These are phyloP conservation scores for Ceratopteris richardii DNA, from an alignment of 75 land plant species.

Conservation along the genomic window DNA sequence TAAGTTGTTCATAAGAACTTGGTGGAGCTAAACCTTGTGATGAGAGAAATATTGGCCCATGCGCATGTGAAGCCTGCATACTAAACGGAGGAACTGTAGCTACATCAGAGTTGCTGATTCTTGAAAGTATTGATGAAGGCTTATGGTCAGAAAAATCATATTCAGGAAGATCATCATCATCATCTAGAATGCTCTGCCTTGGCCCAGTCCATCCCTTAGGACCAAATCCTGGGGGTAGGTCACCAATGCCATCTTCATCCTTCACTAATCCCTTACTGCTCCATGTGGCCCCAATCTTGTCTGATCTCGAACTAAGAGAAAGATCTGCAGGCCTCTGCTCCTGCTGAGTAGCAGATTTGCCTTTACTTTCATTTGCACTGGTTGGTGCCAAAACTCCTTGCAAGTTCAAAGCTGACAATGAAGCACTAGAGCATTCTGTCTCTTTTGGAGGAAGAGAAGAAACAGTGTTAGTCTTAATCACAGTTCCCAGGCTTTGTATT, in stretches of 20 bases:
- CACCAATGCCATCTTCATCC: conserved; percentile 39
- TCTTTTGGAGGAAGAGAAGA: neutral
- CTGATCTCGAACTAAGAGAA: neutral
- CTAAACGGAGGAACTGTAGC: neutral
- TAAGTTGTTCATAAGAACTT: neutral
- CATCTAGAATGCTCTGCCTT: conserved; percentile 16
- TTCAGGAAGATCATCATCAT: conserved; percentile 94
- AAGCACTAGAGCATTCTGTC: neutral
- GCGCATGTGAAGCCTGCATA: neutral
- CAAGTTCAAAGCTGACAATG: neutral
- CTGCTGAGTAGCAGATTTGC: neutral
- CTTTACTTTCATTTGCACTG: conserved; percentile 5
- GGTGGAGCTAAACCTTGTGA: no score
- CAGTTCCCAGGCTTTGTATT: conserved; percentile 10
- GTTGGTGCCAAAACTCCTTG: conserved; percentile 5
- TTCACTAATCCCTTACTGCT: neutral
- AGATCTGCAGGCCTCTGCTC: neutral
- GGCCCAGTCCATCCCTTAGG: conserved; percentile 17
- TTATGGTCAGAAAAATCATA: conserved; percentile 41
- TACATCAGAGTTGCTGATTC: no score
- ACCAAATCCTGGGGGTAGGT: conserved; percentile 91
- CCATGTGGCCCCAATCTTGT: neutral
- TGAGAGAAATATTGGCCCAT: neutral
- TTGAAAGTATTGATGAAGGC: neutral
- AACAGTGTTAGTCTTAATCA: neutral